Conservation (phyloP, 345 rosid genomes). For the Eucalyptus curtisii region DNA sequence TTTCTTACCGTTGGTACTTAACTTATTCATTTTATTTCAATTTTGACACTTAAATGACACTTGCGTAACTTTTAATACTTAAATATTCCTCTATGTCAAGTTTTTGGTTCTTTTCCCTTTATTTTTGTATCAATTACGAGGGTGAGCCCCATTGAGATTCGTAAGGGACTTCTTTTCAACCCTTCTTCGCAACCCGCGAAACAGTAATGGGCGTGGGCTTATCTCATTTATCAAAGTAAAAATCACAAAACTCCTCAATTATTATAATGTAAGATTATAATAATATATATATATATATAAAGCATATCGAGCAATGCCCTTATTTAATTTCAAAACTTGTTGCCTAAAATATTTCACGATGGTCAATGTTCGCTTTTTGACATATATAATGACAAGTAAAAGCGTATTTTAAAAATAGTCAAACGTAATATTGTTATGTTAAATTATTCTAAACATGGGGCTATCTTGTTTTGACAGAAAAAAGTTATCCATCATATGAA, state of each 20-base stretch:
- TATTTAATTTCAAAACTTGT: neutral
- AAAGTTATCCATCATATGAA: neutral
- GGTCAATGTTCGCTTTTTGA: neutral
- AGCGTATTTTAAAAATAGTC: too few species aligned
- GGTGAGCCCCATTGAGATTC: too few species aligned
- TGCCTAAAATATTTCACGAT: neutral
- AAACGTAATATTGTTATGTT: neutral
- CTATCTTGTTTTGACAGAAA: neutral
- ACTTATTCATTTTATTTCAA: too few species aligned
- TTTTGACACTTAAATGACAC: too few species aligned
- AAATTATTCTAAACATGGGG: neutral
- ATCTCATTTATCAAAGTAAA: too few species aligned
- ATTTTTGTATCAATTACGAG: too few species aligned
- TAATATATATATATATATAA: too few species aligned
- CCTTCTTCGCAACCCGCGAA: neutral
- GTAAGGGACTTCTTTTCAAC: neutral
- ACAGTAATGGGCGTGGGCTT: too few species aligned
- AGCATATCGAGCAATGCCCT: neutral
- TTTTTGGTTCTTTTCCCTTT: too few species aligned
- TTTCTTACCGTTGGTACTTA: too few species aligned
- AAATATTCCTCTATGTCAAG: too few species aligned
- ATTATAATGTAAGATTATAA: neutral
- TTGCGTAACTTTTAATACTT: too few species aligned
- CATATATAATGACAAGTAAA: neutral
- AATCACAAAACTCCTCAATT: neutral